Conservation (phyloP, 495 filamentous ascomycete species). For the Penicillium daleae region DNA sequence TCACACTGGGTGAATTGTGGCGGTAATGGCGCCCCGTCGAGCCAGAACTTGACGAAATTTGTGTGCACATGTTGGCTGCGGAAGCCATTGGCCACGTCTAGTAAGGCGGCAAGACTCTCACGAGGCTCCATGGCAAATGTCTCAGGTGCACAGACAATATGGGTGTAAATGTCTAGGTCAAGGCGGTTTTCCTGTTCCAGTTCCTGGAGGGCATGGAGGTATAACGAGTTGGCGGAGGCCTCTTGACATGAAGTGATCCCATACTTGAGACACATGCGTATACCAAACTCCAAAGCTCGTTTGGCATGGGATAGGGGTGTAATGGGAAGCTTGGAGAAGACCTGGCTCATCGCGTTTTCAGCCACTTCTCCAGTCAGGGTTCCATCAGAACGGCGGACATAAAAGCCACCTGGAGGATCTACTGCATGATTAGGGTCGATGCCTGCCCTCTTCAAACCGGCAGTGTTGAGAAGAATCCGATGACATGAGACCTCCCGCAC, state of each 20-base stretch:
- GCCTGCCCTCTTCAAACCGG: neutral
- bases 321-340: neutral
- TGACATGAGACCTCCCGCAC: neutral
- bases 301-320: neutral
- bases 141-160: neutral
- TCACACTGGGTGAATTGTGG: neutral
- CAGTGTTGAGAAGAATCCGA: neutral
- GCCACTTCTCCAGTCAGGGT: neutral
- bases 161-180: neutral
- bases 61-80: conserved; percentile 2
- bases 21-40: neutral
- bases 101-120: conserved; percentile 1
- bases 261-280: neutral
- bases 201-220: neutral
- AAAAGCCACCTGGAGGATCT: neutral
- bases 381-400: neutral
- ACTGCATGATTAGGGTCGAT: neutral
- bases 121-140: conserved; percentile 5
- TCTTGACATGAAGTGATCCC: neutral
- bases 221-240: neutral
- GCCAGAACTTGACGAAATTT: neutral
- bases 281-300: neutral
- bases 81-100: conserved; percentile 1
- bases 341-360: neutral
- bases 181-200: neutral